A percentile compares a stretch with the other conserved stretches of the same genome.
phyloP scores from a whole-genome alignment of 164 flowering plant species.

The Piper longum region DNA sequence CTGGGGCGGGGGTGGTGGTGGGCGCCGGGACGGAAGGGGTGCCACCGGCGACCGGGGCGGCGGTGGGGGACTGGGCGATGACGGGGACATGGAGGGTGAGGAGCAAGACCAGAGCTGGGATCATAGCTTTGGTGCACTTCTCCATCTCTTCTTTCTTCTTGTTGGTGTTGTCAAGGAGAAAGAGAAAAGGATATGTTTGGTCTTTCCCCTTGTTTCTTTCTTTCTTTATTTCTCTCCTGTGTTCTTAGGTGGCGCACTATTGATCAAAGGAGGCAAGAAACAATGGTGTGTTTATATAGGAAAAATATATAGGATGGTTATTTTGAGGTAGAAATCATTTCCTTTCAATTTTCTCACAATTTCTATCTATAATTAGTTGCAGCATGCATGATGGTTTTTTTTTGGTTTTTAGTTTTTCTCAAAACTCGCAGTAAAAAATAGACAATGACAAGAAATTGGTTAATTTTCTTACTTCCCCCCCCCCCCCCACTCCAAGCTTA shows the following conservation, averaged over 20 bases:
- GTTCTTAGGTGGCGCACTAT: neutral
- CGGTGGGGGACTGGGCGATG: slow-evolving; percentile 2
- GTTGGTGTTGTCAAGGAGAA: neutral
- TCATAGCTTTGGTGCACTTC: neutral
- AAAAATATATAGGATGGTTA: neutral
- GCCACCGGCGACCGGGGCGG: neutral
- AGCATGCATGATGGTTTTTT: no score
- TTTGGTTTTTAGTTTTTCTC: neutral
- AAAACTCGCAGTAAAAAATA: no score
- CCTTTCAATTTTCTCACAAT: neutral
- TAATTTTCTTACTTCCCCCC: neutral
- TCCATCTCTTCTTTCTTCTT: neutral
- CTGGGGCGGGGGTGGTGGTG: neutral
- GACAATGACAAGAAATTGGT: no score
- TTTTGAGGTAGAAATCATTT: neutral
- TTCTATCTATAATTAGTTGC: neutral
- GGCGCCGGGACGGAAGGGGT: slow-evolving; percentile 3
- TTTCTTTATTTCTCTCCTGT: neutral
- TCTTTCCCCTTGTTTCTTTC: no score
- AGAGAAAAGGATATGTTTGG: neutral
- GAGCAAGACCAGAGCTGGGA: slow-evolving; percentile 3
- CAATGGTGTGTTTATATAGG: no score
- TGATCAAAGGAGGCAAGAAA: neutral
- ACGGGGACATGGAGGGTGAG: neutral
- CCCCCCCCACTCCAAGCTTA: neutral